These are phyloP conservation scores for Solanum gracilifrons DNA, from an alignment of 257 asterid genomes.

Conservation along the genomic window DNA sequence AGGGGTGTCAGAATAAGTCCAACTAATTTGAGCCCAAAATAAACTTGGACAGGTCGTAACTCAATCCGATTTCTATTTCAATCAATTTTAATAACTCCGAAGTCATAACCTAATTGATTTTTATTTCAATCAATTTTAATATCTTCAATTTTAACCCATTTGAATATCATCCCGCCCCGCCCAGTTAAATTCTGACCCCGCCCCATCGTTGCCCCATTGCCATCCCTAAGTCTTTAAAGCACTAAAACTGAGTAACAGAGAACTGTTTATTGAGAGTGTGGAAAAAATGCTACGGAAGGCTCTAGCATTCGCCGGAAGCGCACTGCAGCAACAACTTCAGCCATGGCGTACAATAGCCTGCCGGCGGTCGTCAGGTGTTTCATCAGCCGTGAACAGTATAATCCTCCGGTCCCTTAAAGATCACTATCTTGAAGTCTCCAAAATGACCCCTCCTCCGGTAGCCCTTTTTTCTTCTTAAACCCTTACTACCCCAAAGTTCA, in stretches of 20 bases:
- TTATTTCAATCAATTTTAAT: too few species aligned
- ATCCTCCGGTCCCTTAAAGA: conserved; percentile 90
- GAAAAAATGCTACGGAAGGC: background rate
- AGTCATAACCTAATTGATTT: too few species aligned
- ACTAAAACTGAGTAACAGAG: background rate
- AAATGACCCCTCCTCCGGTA: conserved; percentile 92
- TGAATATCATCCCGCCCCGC: too few species aligned
- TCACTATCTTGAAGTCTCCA: conserved; percentile 73
- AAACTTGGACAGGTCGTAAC: too few species aligned
- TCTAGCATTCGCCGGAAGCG: conserved; percentile 1
- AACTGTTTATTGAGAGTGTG: background rate
- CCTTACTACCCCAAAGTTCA: background rate
- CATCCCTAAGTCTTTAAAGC: background rate
- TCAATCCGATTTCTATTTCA: too few species aligned
- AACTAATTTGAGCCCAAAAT: too few species aligned
- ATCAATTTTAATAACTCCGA: too few species aligned
- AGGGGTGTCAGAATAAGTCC: too few species aligned
- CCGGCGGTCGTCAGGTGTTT: conserved; percentile 32
- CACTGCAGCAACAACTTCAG: conserved; percentile 10
- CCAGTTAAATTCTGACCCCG: background rate
- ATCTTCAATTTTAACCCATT: too few species aligned
- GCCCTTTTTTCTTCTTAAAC: background rate
- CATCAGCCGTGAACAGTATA: conserved; percentile 50
- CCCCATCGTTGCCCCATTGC: background rate
- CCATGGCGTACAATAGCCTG: conserved; percentile 30